Evolutionary conservation across 805 yeast genomes (phyloP), one percentile per base, ranked within the genome.

Genomic region (Zygosaccharomyces bisporus): DNA sequence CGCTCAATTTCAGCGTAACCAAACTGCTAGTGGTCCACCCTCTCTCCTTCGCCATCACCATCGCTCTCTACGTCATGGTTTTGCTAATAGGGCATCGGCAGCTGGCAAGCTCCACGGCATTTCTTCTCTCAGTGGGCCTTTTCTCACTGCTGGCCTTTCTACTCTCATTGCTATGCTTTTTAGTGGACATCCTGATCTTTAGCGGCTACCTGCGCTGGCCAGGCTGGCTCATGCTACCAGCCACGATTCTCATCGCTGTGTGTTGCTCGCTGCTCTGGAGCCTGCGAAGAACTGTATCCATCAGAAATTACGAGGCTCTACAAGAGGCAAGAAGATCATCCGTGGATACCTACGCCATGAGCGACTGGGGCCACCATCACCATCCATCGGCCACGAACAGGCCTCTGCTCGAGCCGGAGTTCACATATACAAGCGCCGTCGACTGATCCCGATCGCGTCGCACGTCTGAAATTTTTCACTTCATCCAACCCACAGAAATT

Each of bases 111-210:
- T 72, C 61, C 24, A 56, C 76, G 4, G 57, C 63, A 30, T 76
- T 70, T 45, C 66, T 84, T 38, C 69, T 81, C 44, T 54, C 74
- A 14, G 63, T 80, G 53, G 71, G 84, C 29, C 53, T 82, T 2
- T 70, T 84, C 64, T 74, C 88, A 1, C 60, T 86, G 34, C 80
- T 88, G 1, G 72, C 88, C 0, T 87, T 89, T 54, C 58, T 90
- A 45, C 70, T 84, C 33, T 70, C 86, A 1, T 65, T 90, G 39
- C 69, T 91, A 41, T 81, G 90, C 5, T 86, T 91, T 52, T 67
- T 90, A 47, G 87, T 87, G 3, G 98, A 91, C 61, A 76, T 90
- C 30, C 63, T 90, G 32, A 63, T 91, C 40, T 91, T 91, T 56
- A 74, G 82, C 1, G 86, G 90, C 2, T 79, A 80, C 57, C 67